phyloP scores from a whole-genome alignment of 495 filamentous ascomycete genomes.

The Choiromyces venosus region DNA sequence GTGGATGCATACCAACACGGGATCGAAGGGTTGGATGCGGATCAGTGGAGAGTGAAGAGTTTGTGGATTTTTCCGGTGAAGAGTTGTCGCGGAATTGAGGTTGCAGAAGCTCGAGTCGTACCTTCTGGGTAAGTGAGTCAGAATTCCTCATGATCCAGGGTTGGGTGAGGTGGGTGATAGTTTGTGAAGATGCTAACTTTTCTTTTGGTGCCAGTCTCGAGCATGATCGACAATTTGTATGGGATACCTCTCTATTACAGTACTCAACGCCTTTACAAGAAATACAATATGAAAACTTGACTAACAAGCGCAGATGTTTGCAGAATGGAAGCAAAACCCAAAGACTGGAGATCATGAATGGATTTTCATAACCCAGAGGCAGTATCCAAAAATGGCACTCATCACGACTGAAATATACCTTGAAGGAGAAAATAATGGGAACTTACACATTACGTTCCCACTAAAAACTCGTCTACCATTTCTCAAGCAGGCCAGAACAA shows the following conservation, averaged over 20 bases:
- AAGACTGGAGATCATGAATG: slow-evolving; percentile 51
- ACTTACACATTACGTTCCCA: slow-evolving; percentile 52
- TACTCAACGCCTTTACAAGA: background rate
- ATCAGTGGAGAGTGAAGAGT: slow-evolving; percentile 61
- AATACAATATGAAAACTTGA: background rate
- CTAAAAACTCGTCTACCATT: slow-evolving; percentile 27
- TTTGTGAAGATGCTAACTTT: background rate
- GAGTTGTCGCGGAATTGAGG: slow-evolving; percentile 74
- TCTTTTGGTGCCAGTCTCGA: slow-evolving; percentile 48
- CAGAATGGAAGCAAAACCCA: slow-evolving; percentile 21
- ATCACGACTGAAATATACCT: slow-evolving; percentile 61
- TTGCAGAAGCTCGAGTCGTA: slow-evolving; percentile 60
- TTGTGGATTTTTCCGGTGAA: slow-evolving; percentile 87
- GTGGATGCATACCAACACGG: slow-evolving; percentile 39
- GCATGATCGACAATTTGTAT: slow-evolving; percentile 74
- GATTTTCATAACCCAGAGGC: slow-evolving; percentile 74
- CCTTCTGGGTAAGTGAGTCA: slow-evolving; percentile 51
- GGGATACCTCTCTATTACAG: background rate
- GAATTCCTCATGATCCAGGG: background rate
- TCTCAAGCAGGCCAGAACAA: background rate
- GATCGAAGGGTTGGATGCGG: slow-evolving; percentile 21
- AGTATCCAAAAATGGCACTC: slow-evolving; percentile 65
- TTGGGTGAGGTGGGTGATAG: background rate
- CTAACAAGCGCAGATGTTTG: slow-evolving; percentile 29
- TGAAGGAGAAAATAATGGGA: slow-evolving; percentile 23